Conservation (phyloP, 75 land plant genomes). For the Pinus taeda region DNA sequence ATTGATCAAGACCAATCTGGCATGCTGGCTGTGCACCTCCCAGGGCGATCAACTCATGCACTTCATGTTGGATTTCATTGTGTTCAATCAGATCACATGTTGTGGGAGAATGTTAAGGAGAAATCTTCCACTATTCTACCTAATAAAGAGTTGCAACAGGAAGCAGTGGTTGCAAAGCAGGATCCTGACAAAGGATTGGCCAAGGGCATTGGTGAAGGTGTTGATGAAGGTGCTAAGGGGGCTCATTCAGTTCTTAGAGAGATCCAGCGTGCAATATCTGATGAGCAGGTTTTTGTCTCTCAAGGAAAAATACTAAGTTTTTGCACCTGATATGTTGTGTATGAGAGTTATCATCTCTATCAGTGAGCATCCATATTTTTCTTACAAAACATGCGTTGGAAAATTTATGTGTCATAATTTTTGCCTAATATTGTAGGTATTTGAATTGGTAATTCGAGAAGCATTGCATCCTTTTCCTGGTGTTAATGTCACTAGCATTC, state of each 20-base stretch:
- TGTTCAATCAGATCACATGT: slow-evolving; percentile 7
- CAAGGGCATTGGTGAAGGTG: slow-evolving; percentile 50
- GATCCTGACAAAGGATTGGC: slow-evolving; percentile 4
- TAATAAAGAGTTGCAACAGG: neutral
- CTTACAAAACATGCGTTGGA: slow-evolving; percentile 1
- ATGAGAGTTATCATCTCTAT: neutral
- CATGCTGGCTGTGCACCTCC: slow-evolving; percentile 62
- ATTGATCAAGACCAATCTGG: slow-evolving; percentile 85
- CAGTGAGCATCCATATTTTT: neutral
- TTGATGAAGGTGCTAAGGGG: slow-evolving; percentile 48
- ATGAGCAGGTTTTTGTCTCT: slow-evolving; percentile 62
- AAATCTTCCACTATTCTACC: neutral
- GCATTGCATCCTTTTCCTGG: slow-evolving; percentile 60
- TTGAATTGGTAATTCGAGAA: slow-evolving; percentile 85
- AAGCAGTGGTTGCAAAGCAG: slow-evolving; percentile 1
- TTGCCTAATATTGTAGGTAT: slow-evolving; percentile 50
- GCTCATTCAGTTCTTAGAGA: slow-evolving; percentile 72
- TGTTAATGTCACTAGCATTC: slow-evolving; percentile 68
- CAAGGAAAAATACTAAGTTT: neutral
- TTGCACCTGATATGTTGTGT: slow-evolving; percentile 4
- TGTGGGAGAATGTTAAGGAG: slow-evolving; percentile 7
- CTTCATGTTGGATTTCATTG: slow-evolving; percentile 47
- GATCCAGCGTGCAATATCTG: slow-evolving; percentile 75
- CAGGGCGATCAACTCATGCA: slow-evolving; percentile 45
- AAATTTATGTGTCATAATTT: neutral